Conservation (phyloP, 345 rosid species). For the Pugionium cornutum region DNA sequence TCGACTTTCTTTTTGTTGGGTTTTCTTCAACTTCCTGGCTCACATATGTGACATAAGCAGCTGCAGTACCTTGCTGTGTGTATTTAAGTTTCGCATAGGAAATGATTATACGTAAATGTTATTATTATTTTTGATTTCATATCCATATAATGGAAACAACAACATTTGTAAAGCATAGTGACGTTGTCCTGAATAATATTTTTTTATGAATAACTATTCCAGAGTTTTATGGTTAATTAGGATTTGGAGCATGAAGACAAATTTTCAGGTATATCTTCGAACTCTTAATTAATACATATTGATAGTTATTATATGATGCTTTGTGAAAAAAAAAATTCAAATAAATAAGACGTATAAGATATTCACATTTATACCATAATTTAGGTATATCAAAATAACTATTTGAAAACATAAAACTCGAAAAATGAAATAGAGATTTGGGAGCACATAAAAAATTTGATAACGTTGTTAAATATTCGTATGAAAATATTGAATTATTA, state of each 20-base stretch:
- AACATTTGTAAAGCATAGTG: not conserved
- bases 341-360: no score
- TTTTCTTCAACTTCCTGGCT: conserved; percentile 30
- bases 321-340: not conserved
- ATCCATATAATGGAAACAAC: conserved; percentile 3
- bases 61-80: conserved; percentile 17
- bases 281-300: not conserved
- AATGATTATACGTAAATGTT: conserved; percentile 7
- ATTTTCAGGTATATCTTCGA: not conserved
- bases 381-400: no score
- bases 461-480: no score
- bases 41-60: conserved; percentile 30
- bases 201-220: conserved; percentile 2
- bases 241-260: conserved; percentile 4
- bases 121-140: conserved; percentile 3
- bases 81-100: conserved; percentile 21
- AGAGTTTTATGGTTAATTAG: not conserved
- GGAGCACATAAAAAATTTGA: no score
- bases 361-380: no score
- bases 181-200: not conserved
- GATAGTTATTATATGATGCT: not conserved
- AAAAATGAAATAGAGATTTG: no score
- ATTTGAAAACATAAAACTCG: no score
- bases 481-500: no score
- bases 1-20: conserved; percentile 27